Percentiles rank a stretch among this genome's conserved stretches.
Evolutionary conservation across 306 rosid genomes (phyloP).

Genomic region (Quillaja saponaria): DNA sequence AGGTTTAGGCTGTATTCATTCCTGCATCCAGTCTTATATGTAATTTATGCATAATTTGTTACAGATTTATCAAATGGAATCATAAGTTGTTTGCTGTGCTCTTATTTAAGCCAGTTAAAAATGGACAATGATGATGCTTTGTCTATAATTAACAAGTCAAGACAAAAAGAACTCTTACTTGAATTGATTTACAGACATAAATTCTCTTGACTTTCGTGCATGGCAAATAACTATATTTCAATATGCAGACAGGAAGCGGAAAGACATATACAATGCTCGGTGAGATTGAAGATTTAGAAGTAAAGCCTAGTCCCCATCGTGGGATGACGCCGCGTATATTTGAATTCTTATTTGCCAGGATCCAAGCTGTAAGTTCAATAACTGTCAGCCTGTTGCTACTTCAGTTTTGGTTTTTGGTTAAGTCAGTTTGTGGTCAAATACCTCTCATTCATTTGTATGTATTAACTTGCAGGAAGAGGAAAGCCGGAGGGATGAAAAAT

Average conservation of each 20-base stretch:
- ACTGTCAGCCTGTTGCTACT: slow-evolving; percentile 11
- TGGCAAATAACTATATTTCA: slow-evolving; percentile 25
- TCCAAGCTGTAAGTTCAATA: slow-evolving; percentile 73
- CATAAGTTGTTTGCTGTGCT: slow-evolving; percentile 13
- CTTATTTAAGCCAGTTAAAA: slow-evolving; percentile 5
- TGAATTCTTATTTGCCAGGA: slow-evolving; percentile 96
- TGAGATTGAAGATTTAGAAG: slow-evolving; percentile 82
- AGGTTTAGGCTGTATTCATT: too few relatives aligned
- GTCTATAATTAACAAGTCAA: too few relatives aligned
- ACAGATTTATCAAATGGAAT: not conserved
- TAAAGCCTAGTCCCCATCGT: slow-evolving; percentile 81
- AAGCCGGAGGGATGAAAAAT: slow-evolving; percentile 79
- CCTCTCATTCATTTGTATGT: not conserved
- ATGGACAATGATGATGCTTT: slow-evolving; percentile 12
- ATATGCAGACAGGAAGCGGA: slow-evolving; percentile 96
- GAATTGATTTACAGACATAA: too few relatives aligned
- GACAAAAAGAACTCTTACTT: too few relatives aligned
- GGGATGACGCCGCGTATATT: slow-evolving; percentile 97
- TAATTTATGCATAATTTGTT: slow-evolving; percentile 5
- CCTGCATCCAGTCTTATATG: not conserved
- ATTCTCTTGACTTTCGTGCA: too few relatives aligned
- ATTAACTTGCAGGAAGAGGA: slow-evolving; percentile 81
- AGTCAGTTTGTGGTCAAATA: not conserved
- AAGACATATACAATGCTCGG: slow-evolving; percentile 99
- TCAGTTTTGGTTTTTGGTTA: slow-evolving; percentile 18